phyloP scores from a whole-genome alignment of 2,329 filamentous ascomycete genomes.

The Colletotrichum orchidophilum region DNA sequence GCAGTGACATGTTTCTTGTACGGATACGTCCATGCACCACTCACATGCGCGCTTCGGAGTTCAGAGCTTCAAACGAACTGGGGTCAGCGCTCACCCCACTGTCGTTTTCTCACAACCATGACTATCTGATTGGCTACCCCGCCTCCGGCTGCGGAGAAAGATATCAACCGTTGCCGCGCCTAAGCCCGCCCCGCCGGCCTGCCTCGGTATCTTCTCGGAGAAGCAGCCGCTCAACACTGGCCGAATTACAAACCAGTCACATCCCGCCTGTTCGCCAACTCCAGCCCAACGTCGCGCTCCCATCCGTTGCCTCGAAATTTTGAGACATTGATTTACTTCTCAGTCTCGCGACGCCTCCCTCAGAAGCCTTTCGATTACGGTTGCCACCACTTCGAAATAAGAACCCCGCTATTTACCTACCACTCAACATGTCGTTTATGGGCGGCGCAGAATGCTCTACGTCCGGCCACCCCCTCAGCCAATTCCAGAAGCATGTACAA shows the following conservation, averaged over 20 bases:
- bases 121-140: slow-evolving; percentile 23
- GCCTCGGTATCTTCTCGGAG: slow-evolving; percentile 33
- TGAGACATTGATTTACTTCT: neutral
- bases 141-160: slow-evolving; percentile 33
- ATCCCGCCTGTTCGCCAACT: neutral
- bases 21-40: slow-evolving; percentile 21
- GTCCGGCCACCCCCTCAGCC: slow-evolving; percentile 92
- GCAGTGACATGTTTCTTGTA: slow-evolving; percentile 7
- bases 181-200: slow-evolving; percentile 28
- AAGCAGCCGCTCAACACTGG: neutral
- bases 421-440: slow-evolving; percentile 85
- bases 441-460: slow-evolving; percentile 97
- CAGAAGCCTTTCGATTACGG: neutral
- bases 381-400: neutral
- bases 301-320: neutral
- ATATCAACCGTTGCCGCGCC: slow-evolving; percentile 15
- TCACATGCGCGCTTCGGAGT: slow-evolving; percentile 25
- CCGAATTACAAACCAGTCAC: slow-evolving; percentile 23
- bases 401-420: neutral
- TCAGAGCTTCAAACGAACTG: neutral
- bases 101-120: neutral
- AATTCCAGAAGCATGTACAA: slow-evolving; percentile 96
- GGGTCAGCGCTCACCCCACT: slow-evolving; percentile 14
- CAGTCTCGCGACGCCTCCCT: neutral
- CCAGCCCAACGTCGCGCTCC: neutral